Conservation (phyloP, 116 monocot genomes). For the Phalaenopsis hybrid region DNA sequence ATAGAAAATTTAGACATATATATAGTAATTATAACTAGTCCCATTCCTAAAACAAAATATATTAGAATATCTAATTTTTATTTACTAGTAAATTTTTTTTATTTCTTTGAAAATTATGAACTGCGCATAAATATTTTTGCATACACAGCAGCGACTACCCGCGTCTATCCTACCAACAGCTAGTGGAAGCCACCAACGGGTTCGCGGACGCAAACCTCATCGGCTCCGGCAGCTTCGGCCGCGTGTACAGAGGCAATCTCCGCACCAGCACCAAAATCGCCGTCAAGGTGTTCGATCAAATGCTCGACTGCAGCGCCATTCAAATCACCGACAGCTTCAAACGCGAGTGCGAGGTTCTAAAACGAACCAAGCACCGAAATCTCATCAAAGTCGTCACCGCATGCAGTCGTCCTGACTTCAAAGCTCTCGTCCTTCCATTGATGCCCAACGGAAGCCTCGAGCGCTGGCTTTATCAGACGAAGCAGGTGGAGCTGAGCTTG, state of each 20-base stretch:
- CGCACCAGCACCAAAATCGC: conserved; percentile 42
- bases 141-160: conserved; percentile 30
- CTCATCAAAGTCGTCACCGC: conserved; percentile 60
- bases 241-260: conserved; percentile 59
- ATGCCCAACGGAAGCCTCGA: conserved; percentile 79
- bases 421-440: conserved; percentile 63
- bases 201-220: conserved; percentile 49
- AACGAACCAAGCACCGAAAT: conserved; percentile 57
- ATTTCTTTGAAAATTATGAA: too few species aligned
- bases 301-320: conserved; percentile 7
- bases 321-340: conserved; percentile 30
- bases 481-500: conserved; percentile 18
- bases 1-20: too few species aligned
- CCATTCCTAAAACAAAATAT: too few species aligned
- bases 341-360: conserved; percentile 64
- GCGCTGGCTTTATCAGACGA: conserved; percentile 29
- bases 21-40: too few species aligned
- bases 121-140: neutral
- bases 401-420: conserved; percentile 66
- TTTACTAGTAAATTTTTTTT: too few species aligned
- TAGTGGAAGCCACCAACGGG: conserved; percentile 58
- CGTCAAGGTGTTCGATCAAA: conserved; percentile 62
- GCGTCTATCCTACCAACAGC: conserved; percentile 56
- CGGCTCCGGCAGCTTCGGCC: conserved; percentile 64
- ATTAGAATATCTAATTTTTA: too few species aligned